Base-by-base conservation (phyloP, 1,284 basidiomycete species). In the Cutaneotrichosporon dermatis region DNA sequence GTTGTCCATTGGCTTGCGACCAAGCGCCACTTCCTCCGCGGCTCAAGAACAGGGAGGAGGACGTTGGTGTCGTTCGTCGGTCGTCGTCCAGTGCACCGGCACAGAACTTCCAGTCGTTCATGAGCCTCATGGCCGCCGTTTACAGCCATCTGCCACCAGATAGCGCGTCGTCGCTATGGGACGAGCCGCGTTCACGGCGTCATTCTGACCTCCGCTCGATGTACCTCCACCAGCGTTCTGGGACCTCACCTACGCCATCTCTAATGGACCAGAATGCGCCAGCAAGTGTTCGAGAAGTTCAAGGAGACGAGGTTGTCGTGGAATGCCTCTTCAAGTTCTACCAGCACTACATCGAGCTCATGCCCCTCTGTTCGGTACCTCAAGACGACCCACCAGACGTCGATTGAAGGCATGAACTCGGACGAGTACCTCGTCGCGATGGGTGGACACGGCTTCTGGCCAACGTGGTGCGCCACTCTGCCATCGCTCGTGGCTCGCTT, bases 21-120 rank as follows among this genome's bases (percentile, higher is more conserved):
- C 62, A 88, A 89, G 7, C 90, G 88, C 11, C 88, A 89, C 0
- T 89, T 94, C 73, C 81, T 96, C n/a, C 85, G 90, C 46, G 91
- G 90, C 72, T 96, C 72, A 91, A 92, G 73, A 90, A 93, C 69
- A 81, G 87, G 44, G 92, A 96, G 73, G 93, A 96, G 76, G 93
- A 96, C 71, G 76, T 88, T 34, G 54, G 56, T 1, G 81, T 87
- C 5, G 80, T 88, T 25, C 57, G 72, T 39, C 62, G 70, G 33
- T 44, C 83, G 80, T 15, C 86, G 84, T 69, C 76, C 75, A 25
- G 15, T 2, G 37, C 50, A 13, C 66, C 66, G 67, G 82, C 49
- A 69, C 79, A 13, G 74, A 80, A 95, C 69, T 88, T 92, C 62
- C 90, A 91, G 44, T 84, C 88, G 63, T 81, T 95, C 43, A 92